Evolutionary conservation across 75 land plant species (phyloP), one percentile per base, ranked within the genome.

Genomic region (Pseudotsuga menziesii): DNA sequence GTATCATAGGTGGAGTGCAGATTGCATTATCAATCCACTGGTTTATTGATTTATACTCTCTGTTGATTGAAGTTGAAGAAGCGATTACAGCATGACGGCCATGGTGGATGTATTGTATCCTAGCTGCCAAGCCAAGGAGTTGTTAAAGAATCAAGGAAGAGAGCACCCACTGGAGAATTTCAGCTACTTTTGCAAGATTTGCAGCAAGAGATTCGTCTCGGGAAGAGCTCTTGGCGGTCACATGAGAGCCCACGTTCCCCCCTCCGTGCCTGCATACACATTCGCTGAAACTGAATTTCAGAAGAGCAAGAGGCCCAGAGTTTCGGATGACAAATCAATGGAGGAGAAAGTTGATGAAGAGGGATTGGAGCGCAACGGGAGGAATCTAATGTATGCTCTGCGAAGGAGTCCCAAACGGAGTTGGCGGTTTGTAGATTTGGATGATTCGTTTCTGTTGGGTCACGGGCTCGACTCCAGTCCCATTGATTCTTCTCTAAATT

Each of bases 211-310:
- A 22, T 88, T 90, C 72, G 71, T 82, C 5, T 93, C 88, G 52
- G 92, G 89, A 4, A 80, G 89, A 56, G 92, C 91, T 0, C 77
- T 90, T 5, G 92, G 95, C 2, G 92, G 95, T 11, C 91, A 90
- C 79, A 90, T 90, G 92, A 81, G 92, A 61, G 88, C 89, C 3
- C 92, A 92, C 56, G 92, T 89, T 41, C 85, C 82, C n/a, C 79
- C 72, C 26, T 39, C 15, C 11, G 23, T 17, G 23, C 16, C 58
- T 26, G 58, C 75, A 44, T 6, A 44, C 48, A 41, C 4, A 41
- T 41, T 41, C 44, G 5, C 5, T 27, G 75, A 27, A n/a, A 56
- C 75, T 22, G 71, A 67, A 44, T 35, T 14, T 36, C 17, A 35
- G 20, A 44, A 67, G 71, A 67, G 19, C 44, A 69, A 69, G 78